These are phyloP conservation scores for maize (Zea mays) DNA, from an alignment of 176 grass and related monocot species.

Conservation along the genomic window Zm-B73-REFERENCE-NAM-5.0 NC_050103.1:108465001-108465500, in stretches of 20 bases:
- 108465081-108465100: not conserved
- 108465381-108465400: conserved; percentile 74
- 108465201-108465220: not conserved
- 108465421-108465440: conserved; percentile 82
- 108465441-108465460: conserved; percentile 2
- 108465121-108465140: not conserved
- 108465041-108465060: not conserved
- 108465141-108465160: not conserved
- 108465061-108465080: not conserved
- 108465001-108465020: not conserved
- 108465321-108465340: conserved; percentile 2
- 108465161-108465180: not conserved
- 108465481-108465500: conserved; percentile 23
- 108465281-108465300: conserved; percentile 1
- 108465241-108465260: not conserved
- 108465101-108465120: not conserved
- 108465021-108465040: not conserved
- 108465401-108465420: conserved; percentile 79
- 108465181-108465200: not conserved
- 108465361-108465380: conserved; percentile 84
- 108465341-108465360: conserved; percentile 72
- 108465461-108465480: not conserved
- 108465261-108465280: not conserved
- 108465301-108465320: not conserved
- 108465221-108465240: not conserved